These are phyloP conservation scores for Tolypocladium album DNA, from an alignment of 2,329 filamentous ascomycete genomes.

Conservation along the genomic window DNA sequence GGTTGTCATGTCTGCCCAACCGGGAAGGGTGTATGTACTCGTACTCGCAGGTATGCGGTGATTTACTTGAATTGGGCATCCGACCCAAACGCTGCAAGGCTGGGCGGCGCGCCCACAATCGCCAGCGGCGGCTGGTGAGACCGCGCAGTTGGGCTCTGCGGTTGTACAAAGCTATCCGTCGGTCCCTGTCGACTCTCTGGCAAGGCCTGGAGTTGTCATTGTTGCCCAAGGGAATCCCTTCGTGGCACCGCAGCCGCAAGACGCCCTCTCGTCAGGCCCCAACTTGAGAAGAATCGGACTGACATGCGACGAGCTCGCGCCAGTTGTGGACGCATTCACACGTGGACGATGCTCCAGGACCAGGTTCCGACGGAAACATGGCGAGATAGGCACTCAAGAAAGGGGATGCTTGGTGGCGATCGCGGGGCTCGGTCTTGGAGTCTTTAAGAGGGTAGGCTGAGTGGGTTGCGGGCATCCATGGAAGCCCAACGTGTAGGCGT, in stretches of 20 bases:
- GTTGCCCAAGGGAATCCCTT: neutral
- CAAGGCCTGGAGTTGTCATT: neutral
- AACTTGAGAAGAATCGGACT: neutral
- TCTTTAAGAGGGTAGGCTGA: neutral
- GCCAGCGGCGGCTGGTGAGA: neutral
- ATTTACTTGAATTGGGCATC: neutral
- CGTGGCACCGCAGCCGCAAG: neutral
- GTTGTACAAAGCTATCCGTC: neutral
- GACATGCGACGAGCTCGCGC: neutral
- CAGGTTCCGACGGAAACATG: neutral
- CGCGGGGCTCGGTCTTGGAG: neutral
- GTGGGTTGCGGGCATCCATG: neutral
- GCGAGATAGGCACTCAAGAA: neutral
- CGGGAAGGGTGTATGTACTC: neutral
- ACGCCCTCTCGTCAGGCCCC: neutral
- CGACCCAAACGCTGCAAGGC: neutral
- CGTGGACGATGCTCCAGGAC: neutral
- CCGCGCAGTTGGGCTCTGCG: neutral
- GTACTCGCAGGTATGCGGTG: neutral
- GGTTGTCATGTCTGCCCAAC: neutral
- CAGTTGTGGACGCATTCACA: neutral
- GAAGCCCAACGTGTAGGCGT: neutral
- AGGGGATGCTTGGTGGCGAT: neutral
- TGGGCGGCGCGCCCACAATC: neutral
- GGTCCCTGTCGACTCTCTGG: neutral